Conservation (phyloP, 768 basidiomycete species). For the Rubroboletus pulcherrimus region DNA sequence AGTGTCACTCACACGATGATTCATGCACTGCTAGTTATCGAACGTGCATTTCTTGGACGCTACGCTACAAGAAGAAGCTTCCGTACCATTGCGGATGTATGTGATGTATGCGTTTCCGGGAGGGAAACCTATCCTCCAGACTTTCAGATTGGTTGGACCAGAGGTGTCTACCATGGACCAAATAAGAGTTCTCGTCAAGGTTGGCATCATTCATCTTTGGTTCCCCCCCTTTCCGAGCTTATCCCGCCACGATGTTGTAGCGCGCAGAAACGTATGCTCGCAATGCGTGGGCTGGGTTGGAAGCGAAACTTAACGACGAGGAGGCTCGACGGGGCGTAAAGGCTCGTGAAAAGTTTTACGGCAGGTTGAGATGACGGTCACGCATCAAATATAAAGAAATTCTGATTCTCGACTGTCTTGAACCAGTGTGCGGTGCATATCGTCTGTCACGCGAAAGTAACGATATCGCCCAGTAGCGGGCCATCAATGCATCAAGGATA, state of each 20-base stretch:
- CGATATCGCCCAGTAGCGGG: not conserved
- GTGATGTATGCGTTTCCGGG: conserved; percentile 59
- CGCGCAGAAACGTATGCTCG: conserved; percentile 63
- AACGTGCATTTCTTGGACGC: conserved; percentile 72
- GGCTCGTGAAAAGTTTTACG: conserved; percentile 49
- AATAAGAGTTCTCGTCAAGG: conserved; percentile 53
- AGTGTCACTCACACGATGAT: not conserved
- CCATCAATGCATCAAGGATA: no score
- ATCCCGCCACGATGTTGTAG: conserved; percentile 55
- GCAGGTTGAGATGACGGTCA: conserved; percentile 16
- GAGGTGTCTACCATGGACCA: conserved; percentile 51
- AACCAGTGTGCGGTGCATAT: not conserved
- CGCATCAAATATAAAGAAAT: not conserved
- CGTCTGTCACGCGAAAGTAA: not conserved
- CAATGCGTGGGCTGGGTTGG: conserved; percentile 52
- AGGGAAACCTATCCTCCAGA: conserved; percentile 47
- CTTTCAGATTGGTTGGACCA: conserved; percentile 59
- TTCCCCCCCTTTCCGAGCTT: not conserved
- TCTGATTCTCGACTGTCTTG: not conserved
- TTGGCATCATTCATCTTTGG: conserved; percentile 25
- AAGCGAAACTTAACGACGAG: conserved; percentile 63
- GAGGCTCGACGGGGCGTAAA: conserved; percentile 57
- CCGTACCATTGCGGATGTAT: conserved; percentile 57
- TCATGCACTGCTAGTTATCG: conserved; percentile 40
- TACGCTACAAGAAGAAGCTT: conserved; percentile 64